Conservation (phyloP, 306 rosid genomes). For the Ammopiptanthus mongolicus region DNA sequence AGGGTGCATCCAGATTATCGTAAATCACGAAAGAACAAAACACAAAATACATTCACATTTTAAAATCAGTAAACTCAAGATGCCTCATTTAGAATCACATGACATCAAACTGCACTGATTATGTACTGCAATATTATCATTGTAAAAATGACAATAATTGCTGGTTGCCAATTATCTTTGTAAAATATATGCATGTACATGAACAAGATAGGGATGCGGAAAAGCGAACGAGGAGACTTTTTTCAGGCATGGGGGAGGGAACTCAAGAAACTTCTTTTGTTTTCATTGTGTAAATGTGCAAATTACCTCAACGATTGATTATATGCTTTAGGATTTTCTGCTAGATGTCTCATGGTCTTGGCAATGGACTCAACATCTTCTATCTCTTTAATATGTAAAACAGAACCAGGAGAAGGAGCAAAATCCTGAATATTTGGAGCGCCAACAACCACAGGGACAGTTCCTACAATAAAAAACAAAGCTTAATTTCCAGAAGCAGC, state of each 20-base stretch:
- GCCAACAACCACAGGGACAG: slow-evolving; percentile 89
- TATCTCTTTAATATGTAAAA: slow-evolving; percentile 70
- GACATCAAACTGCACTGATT: background rate
- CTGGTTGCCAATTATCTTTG: background rate
- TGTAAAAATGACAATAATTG: background rate
- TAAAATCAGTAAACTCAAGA: slow-evolving; percentile 1
- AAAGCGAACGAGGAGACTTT: background rate
- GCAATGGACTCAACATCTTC: slow-evolving; percentile 67
- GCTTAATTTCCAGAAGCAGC: slow-evolving; percentile 22
- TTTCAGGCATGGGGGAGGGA: background rate
- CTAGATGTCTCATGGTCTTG: slow-evolving; percentile 64
- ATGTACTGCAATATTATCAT: background rate
- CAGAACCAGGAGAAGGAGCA: slow-evolving; percentile 67
- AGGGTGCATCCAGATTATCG: slow-evolving; percentile 12
- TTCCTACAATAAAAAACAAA: slow-evolving; percentile 41
- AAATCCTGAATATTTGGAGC: slow-evolving; percentile 91
- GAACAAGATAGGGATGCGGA: background rate
- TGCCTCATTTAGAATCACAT: background rate
- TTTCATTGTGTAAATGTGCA: slow-evolving; percentile 5
- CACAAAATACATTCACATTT: slow-evolving; percentile 4
- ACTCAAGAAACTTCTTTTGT: background rate
- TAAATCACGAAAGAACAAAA: background rate
- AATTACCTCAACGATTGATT: slow-evolving; percentile 73
- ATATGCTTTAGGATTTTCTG: slow-evolving; percentile 75
- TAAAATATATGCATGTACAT: background rate